Evolutionary conservation across 1,284 basidiomycete genomes (phyloP).

Genomic region (Anthracocystis panici-leucophaei): DNA sequence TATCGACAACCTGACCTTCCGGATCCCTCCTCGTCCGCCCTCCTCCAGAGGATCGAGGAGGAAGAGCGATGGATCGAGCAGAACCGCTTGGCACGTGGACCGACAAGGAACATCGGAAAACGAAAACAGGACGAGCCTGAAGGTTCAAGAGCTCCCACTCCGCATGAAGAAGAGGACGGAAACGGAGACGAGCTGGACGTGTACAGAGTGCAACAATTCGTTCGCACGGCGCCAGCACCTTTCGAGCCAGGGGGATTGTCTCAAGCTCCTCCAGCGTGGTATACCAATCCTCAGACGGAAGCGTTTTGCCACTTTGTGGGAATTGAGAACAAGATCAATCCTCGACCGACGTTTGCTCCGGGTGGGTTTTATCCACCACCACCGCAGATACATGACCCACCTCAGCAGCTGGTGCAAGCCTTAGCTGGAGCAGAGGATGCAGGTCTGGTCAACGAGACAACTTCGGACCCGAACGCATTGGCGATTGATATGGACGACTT

Average conservation of each 20-base stretch:
- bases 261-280: conserved; percentile 74
- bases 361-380: conserved; percentile 1
- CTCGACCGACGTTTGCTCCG: conserved; percentile 2
- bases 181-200: conserved; percentile 35
- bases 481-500: conserved; percentile 43
- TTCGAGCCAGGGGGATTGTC: conserved; percentile 70
- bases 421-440: neutral
- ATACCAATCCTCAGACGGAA: conserved; percentile 90
- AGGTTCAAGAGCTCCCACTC: neutral
- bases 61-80: conserved; percentile 73
- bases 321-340: conserved; percentile 75
- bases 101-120: conserved; percentile 67
- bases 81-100: conserved; percentile 76
- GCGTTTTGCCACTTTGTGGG: conserved; percentile 84
- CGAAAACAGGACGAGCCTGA: conserved; percentile 67
- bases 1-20: conserved; percentile 74
- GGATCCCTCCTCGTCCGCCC: conserved; percentile 74
- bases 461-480: conserved; percentile 36
- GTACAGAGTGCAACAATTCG: conserved; percentile 50
- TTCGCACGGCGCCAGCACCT: conserved; percentile 70
- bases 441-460: neutral
- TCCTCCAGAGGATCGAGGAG: conserved; percentile 65
- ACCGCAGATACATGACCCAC: neutral
- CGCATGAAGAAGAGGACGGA: neutral
- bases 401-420: neutral